Evolutionary conservation across 768 basidiomycete species (phyloP).

Genomic region (Thelephora ganbajun): DNA sequence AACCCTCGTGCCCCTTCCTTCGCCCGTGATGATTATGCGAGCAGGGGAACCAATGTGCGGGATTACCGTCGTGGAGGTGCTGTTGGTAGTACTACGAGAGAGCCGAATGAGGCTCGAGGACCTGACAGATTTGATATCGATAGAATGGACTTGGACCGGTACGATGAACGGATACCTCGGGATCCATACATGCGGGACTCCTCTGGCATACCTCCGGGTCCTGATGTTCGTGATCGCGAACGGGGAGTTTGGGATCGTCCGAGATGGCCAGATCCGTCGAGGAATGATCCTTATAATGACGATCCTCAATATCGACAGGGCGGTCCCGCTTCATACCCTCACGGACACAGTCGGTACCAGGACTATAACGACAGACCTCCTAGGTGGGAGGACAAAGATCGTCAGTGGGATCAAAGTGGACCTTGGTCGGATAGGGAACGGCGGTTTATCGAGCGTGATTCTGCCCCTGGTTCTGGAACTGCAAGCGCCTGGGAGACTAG

Average conservation of each 20-base stretch:
- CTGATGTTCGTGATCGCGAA: not conserved
- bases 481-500: conserved; percentile 15
- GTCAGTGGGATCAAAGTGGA: conserved; percentile 10
- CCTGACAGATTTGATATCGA: conserved; percentile 9
- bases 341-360: conserved; percentile 10
- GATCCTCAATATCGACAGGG: conserved; percentile 6
- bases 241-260: not conserved
- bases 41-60: conserved; percentile 11
- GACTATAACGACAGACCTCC: conserved; percentile 10
- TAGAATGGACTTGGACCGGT: conserved; percentile 12
- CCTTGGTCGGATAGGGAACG: conserved; percentile 7
- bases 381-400: conserved; percentile 10
- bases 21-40: conserved; percentile 11
- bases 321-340: conserved; percentile 4
- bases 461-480: conserved; percentile 1
- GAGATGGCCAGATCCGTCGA: not conserved
- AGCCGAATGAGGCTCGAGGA: conserved; percentile 4
- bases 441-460: conserved; percentile 11
- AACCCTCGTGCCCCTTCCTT: conserved; percentile 12
- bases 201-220: not conserved
- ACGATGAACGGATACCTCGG: conserved; percentile 13
- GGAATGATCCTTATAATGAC: conserved; percentile 9
- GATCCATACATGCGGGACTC: conserved; percentile 5
- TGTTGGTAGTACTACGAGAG: conserved; percentile 5
- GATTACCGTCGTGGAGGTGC: conserved; percentile 7